A percentile compares a stretch with the other conserved stretches of the same genome.
phyloP scores from a whole-genome alignment of 495 filamentous ascomycete species.

The Xylaria bambusicola region DNA sequence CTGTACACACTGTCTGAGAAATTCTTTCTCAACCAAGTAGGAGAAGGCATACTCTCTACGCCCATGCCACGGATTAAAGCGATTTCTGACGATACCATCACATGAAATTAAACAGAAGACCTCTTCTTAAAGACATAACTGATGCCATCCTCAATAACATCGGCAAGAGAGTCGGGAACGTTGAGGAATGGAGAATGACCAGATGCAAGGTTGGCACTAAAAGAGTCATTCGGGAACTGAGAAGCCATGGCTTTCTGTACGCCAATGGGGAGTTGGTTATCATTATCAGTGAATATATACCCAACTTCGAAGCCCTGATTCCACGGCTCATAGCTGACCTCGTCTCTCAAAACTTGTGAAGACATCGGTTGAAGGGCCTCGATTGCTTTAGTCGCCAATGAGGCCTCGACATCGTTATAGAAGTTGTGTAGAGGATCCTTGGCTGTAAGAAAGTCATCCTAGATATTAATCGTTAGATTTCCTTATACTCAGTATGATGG shows the following conservation, averaged over 20 bases:
- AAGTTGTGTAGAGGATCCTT: constrained; percentile 23
- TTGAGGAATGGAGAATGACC: constrained; percentile 12
- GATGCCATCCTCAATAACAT: constrained; percentile 32
- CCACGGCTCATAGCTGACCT: constrained; percentile 1
- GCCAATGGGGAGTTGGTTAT: neutral
- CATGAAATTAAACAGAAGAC: too few species aligned
- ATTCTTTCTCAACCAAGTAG: too few species aligned
- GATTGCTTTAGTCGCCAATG: constrained; percentile 25
- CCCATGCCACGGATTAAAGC: too few species aligned
- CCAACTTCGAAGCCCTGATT: constrained; percentile 9
- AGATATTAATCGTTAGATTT: constrained; percentile 10
- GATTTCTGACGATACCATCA: too few species aligned
- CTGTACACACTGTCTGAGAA: too few species aligned
- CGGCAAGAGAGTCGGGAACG: constrained; percentile 1
- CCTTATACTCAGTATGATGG: neutral
- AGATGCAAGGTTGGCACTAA: constrained; percentile 5
- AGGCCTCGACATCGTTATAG: constrained; percentile 29
- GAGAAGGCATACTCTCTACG: too few species aligned
- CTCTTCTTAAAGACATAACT: constrained; percentile 29
- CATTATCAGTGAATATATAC: constrained; percentile 21
- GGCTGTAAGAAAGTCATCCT: neutral
- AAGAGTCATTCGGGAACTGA: constrained; percentile 9
- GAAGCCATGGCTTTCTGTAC: constrained; percentile 9
- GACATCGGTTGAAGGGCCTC: constrained; percentile 12
- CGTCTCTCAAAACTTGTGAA: neutral